Evolutionary conservation across 169 alveolate species (phyloP).

Genomic region (Neospora caninum): DNA sequence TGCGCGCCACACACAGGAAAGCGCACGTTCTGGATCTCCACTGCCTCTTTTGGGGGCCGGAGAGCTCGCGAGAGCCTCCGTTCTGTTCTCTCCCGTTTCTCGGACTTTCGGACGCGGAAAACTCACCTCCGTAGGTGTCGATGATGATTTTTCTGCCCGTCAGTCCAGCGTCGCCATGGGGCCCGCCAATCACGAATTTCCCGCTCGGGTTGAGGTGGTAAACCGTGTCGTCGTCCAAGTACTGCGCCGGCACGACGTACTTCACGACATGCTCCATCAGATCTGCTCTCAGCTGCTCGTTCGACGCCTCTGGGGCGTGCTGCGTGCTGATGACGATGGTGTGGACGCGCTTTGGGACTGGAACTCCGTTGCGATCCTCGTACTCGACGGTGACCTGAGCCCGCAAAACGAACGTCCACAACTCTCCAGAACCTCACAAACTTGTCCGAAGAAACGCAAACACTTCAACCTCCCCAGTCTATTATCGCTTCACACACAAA

Average conservation of each 20-base stretch:
- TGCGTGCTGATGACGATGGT: slow-evolving; percentile 94
- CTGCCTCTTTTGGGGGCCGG: too few relatives aligned
- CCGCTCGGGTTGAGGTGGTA: slow-evolving; percentile 97
- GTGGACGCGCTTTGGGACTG: slow-evolving; percentile 93
- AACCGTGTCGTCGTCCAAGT: slow-evolving; percentile 93
- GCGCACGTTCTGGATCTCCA: too few relatives aligned
- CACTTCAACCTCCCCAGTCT: too few relatives aligned
- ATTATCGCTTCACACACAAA: too few relatives aligned
- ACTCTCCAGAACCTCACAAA: neutral
- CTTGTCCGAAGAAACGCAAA: neutral
- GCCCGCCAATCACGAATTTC: slow-evolving; percentile 98
- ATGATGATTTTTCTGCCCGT: slow-evolving; percentile 95
- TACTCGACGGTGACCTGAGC: slow-evolving; percentile 89
- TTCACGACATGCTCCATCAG: slow-evolving; percentile 93
- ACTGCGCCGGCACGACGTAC: slow-evolving; percentile 92
- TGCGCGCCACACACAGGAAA: too few relatives aligned
- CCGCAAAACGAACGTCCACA: neutral
- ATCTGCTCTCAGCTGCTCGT: slow-evolving; percentile 71
- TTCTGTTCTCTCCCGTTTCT: too few relatives aligned
- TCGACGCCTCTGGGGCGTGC: slow-evolving; percentile 79
- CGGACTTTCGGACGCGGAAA: too few relatives aligned
- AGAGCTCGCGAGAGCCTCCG: too few relatives aligned
- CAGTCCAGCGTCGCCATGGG: slow-evolving; percentile 99
- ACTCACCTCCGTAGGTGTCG: slow-evolving; percentile 99
- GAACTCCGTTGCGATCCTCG: slow-evolving; percentile 79